These are phyloP conservation scores for Phyllosticta ampelicida DNA, from an alignment of 2,329 filamentous ascomycete genomes.

Conservation along the genomic window DNA sequence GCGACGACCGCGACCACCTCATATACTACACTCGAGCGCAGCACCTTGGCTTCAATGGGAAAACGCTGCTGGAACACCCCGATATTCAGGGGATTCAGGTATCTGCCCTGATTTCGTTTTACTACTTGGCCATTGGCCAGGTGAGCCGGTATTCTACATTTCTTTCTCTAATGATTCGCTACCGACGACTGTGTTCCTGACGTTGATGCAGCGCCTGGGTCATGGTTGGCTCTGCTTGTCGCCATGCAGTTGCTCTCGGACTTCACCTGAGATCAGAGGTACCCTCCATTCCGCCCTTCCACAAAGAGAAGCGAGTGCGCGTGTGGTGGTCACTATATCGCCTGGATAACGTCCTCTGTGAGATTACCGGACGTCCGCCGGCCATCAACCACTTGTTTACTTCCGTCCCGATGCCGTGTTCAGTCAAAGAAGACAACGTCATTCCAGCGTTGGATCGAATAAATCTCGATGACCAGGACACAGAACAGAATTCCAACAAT, in stretches of 20 bases:
- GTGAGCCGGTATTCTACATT: conserved; percentile 25
- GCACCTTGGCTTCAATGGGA: conserved; percentile 19
- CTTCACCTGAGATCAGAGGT: conserved; percentile 28
- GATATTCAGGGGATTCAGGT: conserved; percentile 29
- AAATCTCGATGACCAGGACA: not conserved
- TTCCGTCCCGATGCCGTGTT: conserved; percentile 23
- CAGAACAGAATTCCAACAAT: too few species aligned
- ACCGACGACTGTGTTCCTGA: not conserved
- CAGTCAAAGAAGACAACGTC: conserved; percentile 15
- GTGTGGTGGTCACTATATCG: conserved; percentile 32
- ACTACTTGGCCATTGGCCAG: conserved; percentile 29
- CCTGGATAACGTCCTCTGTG: conserved; percentile 25
- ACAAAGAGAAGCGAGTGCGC: conserved; percentile 25
- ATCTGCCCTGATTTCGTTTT: conserved; percentile 26
- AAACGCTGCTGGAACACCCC: conserved; percentile 21
- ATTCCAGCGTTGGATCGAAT: not conserved
- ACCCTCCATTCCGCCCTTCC: conserved; percentile 14
- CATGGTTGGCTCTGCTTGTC: conserved; percentile 25
- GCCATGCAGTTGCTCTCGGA: conserved; percentile 25
- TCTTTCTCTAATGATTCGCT: not conserved
- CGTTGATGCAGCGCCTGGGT: conserved; percentile 21
- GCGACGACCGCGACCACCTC: conserved; percentile 23
- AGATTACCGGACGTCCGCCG: conserved; percentile 29
- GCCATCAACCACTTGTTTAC: conserved; percentile 20
- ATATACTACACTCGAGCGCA: conserved; percentile 29